Percentiles rank a stretch among this genome's conserved stretches.
These are phyloP conservation scores for Jamesozyma hellenica DNA, from an alignment of 805 yeast genomes.

Conservation along the genomic window DNA sequence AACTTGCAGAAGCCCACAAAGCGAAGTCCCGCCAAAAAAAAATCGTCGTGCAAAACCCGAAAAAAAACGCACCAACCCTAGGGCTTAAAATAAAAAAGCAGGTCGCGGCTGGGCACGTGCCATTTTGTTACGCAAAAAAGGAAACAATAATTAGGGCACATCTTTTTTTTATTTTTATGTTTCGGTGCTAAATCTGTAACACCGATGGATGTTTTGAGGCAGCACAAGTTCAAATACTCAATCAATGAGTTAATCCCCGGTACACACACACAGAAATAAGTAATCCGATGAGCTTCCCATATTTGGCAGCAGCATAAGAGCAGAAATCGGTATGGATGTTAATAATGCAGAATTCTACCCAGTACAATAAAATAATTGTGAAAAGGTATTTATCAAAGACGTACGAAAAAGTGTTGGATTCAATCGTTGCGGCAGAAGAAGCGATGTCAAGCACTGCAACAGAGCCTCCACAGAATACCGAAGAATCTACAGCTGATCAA, in stretches of 20 bases:
- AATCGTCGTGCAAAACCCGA: too few relatives aligned
- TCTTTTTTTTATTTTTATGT: too few relatives aligned
- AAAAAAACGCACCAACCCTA: not conserved
- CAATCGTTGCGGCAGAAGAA: conserved; percentile 18
- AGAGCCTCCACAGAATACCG: not conserved
- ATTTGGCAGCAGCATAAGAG: too few relatives aligned
- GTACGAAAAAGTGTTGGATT: conserved; percentile 20
- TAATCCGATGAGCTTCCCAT: too few relatives aligned
- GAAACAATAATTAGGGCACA: too few relatives aligned
- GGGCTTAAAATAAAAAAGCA: not conserved
- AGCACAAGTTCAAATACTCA: not conserved
- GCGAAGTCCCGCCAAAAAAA: too few relatives aligned
- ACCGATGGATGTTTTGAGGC: not conserved
- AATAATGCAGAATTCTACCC: not conserved
- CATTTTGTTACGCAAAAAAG: too few relatives aligned
- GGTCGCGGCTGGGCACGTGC: not conserved
- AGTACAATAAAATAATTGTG: conserved; percentile 6
- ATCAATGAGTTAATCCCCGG: too few relatives aligned
- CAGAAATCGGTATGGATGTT: too few relatives aligned
- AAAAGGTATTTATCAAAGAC: conserved; percentile 17
- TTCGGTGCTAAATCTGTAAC: not conserved
- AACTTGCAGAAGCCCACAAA: too few relatives aligned
- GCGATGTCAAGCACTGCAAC: conserved; percentile 2
- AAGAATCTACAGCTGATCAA: not conserved
- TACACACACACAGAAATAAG: too few relatives aligned